A percentile compares a stretch with the other conserved stretches of the same genome.
Conservation (phyloP, 331 rosid species). For the Phaseolus coccineus region DNA sequence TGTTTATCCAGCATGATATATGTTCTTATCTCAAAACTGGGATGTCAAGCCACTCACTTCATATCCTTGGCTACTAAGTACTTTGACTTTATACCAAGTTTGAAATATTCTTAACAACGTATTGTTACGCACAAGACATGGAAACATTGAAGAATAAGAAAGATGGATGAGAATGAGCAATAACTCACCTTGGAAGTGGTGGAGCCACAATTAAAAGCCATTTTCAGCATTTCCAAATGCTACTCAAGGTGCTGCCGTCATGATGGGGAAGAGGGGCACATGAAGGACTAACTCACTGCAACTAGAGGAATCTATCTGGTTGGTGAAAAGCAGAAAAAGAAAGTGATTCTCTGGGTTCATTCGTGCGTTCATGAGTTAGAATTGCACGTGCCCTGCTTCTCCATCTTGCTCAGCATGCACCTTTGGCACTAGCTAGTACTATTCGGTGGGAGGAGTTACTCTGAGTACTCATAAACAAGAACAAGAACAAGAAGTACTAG, state of each 20-base stretch:
- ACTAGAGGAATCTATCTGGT: slow-evolving; percentile 12
- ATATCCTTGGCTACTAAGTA: neutral
- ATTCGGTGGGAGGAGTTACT: neutral
- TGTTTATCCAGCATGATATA: slow-evolving; percentile 24
- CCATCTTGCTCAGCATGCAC: slow-evolving; percentile 92
- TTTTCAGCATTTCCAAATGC: slow-evolving; percentile 17
- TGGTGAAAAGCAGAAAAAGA: slow-evolving; percentile 6
- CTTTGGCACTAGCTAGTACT: slow-evolving; percentile 31
- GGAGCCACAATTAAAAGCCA: slow-evolving; percentile 1
- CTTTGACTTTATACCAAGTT: slow-evolving; percentile 31
- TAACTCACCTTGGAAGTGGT: slow-evolving; percentile 49
- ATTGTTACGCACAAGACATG: neutral
- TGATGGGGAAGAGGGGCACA: slow-evolving; percentile 86
- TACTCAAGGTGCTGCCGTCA: slow-evolving; percentile 58
- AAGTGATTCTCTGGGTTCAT: slow-evolving; percentile 24
- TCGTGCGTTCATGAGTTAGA: slow-evolving; percentile 62
- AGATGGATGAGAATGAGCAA: neutral
- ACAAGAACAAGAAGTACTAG: neutral
- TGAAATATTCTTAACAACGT: neutral
- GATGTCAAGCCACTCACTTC: slow-evolving; percentile 22
- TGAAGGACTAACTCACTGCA: slow-evolving; percentile 63
- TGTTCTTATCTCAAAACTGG: slow-evolving; percentile 10
- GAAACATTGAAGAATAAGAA: neutral
- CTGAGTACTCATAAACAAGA: slow-evolving; percentile 10
- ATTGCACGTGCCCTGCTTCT: slow-evolving; percentile 99